Evolutionary conservation across 371 early-diverging fungal species (phyloP).

Genomic region (Rhizopus stolonifer): DNA sequence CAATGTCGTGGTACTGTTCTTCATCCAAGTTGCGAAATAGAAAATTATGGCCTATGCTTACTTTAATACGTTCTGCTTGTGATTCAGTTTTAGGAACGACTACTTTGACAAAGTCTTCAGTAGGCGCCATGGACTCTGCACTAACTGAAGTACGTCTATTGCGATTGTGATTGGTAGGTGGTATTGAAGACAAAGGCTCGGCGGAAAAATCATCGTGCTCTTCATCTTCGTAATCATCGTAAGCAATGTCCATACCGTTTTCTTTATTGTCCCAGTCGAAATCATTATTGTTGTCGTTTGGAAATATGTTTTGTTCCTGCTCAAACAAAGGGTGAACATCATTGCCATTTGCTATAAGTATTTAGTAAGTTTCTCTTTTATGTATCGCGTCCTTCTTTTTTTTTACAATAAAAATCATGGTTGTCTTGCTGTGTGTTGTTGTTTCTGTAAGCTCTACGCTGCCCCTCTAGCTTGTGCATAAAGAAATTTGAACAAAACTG

Average conservation of each 20-base stretch:
- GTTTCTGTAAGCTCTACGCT: conserved; percentile 48
- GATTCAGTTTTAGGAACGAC: conserved; percentile 84
- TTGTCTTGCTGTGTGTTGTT: conserved; percentile 4
- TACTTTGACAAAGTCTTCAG: conserved; percentile 72
- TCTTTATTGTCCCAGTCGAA: neutral
- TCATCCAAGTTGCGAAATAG: conserved; percentile 90
- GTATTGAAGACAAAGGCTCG: conserved; percentile 33
- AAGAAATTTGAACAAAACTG: conserved; percentile 93
- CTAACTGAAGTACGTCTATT: conserved; percentile 93
- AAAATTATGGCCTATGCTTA: conserved; percentile 80
- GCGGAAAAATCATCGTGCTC: conserved; percentile 56
- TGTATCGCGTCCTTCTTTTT: neutral
- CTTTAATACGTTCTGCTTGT: conserved; percentile 76
- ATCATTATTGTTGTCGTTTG: neutral
- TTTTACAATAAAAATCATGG: neutral
- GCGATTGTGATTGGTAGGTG: conserved; percentile 50
- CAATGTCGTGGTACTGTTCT: conserved; percentile 89
- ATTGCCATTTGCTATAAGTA: conserved; percentile 8
- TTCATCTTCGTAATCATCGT: conserved; percentile 60
- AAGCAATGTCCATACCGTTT: neutral
- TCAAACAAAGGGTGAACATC: conserved; percentile 29
- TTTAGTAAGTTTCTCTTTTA: neutral
- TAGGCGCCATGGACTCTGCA: conserved; percentile 95
- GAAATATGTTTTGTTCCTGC: neutral
- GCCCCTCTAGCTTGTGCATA: conserved; percentile 73